These are phyloP conservation scores for Protomyces inouyei DNA, from an alignment of 1,139 yeast genomes.

Conservation along the genomic window DNA sequence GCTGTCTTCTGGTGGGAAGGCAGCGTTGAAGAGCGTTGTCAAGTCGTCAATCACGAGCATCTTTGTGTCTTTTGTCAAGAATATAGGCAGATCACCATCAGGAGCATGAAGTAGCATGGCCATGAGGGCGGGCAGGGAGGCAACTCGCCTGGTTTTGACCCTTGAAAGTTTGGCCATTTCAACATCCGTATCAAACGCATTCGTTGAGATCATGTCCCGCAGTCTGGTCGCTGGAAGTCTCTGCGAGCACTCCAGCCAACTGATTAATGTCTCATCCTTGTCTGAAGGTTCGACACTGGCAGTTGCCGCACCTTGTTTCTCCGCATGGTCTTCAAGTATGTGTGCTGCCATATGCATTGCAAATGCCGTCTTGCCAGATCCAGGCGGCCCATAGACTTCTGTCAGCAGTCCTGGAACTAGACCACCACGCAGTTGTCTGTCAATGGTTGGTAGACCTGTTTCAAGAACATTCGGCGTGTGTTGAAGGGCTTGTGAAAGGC, in stretches of 20 bases:
- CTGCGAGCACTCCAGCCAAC: constrained; percentile 18
- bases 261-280: background rate
- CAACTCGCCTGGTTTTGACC: constrained; percentile 11
- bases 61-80: constrained; percentile 3
- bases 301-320: background rate
- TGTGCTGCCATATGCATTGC: constrained; percentile 21
- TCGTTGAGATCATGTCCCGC: background rate
- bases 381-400: constrained; percentile 27
- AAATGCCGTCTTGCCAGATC: constrained; percentile 27
- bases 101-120: constrained; percentile 14
- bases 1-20: constrained; percentile 22
- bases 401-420: constrained; percentile 22
- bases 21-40: constrained; percentile 25
- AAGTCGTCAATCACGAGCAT: constrained; percentile 26
- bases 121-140: constrained; percentile 18
- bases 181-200: background rate
- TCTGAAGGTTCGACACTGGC: background rate
- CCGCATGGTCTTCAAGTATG: background rate
- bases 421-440: constrained; percentile 17
- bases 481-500: constrained; percentile 13
- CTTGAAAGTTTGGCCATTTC: background rate
- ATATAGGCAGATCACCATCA: background rate
- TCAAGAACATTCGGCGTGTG: background rate
- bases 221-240: constrained; percentile 11
- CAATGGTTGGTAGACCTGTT: constrained; percentile 7